Conservation (phyloP, 208 protist genomes). For the Porcisia hertigi region DNA sequence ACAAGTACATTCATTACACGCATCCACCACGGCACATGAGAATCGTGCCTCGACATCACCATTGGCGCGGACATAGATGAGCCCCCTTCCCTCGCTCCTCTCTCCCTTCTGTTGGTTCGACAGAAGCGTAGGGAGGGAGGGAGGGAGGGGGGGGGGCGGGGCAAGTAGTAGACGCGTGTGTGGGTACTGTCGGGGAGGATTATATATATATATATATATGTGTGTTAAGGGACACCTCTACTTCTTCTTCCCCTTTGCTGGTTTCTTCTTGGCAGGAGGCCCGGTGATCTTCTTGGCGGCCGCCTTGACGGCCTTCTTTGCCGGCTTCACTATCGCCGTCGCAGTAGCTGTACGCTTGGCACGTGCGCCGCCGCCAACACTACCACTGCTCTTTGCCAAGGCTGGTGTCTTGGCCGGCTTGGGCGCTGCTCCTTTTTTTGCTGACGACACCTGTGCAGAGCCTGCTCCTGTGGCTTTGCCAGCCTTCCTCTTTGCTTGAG, state of each 20-base stretch:
- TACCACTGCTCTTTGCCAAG: not conserved
- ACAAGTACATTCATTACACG: too few species aligned
- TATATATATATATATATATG: too few species aligned
- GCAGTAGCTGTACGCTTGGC: slow-evolving; percentile 20
- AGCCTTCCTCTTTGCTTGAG: slow-evolving; percentile 13
- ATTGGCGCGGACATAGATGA: not conserved
- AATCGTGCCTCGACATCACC: not conserved
- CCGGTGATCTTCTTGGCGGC: slow-evolving; percentile 27
- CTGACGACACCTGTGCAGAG: not conserved
- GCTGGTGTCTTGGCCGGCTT: slow-evolving; percentile 29
- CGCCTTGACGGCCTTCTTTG: slow-evolving; percentile 44
- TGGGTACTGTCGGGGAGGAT: too few species aligned
- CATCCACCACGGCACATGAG: not conserved
- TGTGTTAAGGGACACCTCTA: not conserved
- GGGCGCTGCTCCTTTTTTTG: slow-evolving; percentile 20
- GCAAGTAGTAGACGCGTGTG: too few species aligned
- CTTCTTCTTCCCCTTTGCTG: slow-evolving; percentile 49
- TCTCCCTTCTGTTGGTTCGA: too few species aligned
- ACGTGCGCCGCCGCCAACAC: slow-evolving; percentile 20
- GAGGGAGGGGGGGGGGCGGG: too few species aligned
- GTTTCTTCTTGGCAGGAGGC: slow-evolving; percentile 34
- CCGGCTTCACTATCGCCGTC: slow-evolving; percentile 24
- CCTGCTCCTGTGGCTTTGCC: slow-evolving; percentile 12
- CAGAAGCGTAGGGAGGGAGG: too few species aligned
- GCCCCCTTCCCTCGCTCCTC: too few species aligned